Percentiles rank a stretch among this genome's conserved stretches.
Evolutionary conservation across 2,329 filamentous ascomycete genomes (phyloP).

Genomic region (Aspergillus sp.): DNA sequence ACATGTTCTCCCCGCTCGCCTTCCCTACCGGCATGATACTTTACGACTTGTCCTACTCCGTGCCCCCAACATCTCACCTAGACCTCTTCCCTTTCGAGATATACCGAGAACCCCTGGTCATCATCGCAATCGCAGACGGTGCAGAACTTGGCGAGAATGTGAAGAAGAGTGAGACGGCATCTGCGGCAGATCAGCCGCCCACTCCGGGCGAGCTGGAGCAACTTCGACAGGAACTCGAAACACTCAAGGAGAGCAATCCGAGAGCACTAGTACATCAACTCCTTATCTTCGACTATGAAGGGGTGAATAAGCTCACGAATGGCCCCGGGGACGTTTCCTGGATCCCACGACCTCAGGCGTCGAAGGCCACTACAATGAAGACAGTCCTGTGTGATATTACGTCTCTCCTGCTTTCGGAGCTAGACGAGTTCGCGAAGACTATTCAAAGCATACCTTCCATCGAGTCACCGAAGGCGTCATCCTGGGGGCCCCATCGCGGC

Average conservation of each 20-base stretch:
- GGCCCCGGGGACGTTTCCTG: constrained; percentile 66
- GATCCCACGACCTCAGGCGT: constrained; percentile 68
- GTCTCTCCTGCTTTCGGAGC: constrained; percentile 70
- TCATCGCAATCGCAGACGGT: constrained; percentile 85
- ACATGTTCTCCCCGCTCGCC: constrained; percentile 89
- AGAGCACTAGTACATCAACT: constrained; percentile 77
- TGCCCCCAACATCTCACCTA: constrained; percentile 76
- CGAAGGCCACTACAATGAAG: constrained; percentile 77
- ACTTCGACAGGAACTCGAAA: constrained; percentile 65
- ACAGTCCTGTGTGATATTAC: constrained; percentile 79
- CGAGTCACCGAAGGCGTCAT: constrained; percentile 66
- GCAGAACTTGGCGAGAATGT: constrained; percentile 58
- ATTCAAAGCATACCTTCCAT: constrained; percentile 73
- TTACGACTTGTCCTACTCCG: constrained; percentile 81
- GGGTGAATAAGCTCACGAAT: constrained; percentile 56
- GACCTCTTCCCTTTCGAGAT: constrained; percentile 86
- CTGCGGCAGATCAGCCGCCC: constrained; percentile 35
- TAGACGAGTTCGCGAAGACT: constrained; percentile 72
- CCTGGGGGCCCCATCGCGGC: constrained; percentile 53
- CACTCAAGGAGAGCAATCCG: constrained; percentile 70
- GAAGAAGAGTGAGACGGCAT: constrained; percentile 16
- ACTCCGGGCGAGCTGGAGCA: constrained; percentile 40
- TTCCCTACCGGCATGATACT: constrained; percentile 84
- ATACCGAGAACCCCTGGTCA: constrained; percentile 78
- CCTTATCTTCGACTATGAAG: constrained; percentile 74